Percentiles rank a stretch among this genome's conserved stretches.
These are phyloP conservation scores for Talaromyces sp. DNA, from an alignment of 2,329 filamentous ascomycete genomes.

Conservation along the genomic window DNA sequence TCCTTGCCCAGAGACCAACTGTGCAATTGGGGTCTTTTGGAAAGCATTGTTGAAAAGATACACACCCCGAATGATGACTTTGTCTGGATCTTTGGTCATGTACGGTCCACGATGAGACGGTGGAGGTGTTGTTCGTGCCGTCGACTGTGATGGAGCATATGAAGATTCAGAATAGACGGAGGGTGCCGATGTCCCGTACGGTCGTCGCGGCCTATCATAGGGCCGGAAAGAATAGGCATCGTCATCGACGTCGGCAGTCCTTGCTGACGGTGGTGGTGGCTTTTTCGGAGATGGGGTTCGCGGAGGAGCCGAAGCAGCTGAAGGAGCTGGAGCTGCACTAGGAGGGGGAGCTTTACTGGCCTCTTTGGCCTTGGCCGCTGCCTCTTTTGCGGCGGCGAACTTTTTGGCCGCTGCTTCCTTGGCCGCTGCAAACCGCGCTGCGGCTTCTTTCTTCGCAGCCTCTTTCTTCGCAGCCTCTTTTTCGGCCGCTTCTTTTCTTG, in stretches of 20 bases:
- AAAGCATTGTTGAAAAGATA: conserved; percentile 90
- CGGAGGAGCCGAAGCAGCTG: conserved; percentile 22
- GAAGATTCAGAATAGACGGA: conserved; percentile 79
- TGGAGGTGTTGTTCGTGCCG: conserved; percentile 75
- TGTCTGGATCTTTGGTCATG: conserved; percentile 84
- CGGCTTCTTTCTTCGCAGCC: conserved; percentile 27
- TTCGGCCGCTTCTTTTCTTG: conserved; percentile 25
- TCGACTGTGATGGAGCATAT: conserved; percentile 80
- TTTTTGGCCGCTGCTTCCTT: conserved; percentile 33
- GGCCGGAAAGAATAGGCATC: conserved; percentile 71
- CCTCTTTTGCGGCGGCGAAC: conserved; percentile 32
- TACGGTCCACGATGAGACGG: conserved; percentile 70
- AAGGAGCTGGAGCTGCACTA: conserved; percentile 19
- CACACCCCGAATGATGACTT: conserved; percentile 91
- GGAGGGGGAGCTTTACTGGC: conserved; percentile 30
- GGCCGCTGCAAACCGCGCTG: conserved; percentile 22
- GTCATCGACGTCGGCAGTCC: conserved; percentile 53
- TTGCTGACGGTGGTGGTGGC: conserved; percentile 31
- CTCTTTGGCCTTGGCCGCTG: conserved; percentile 18
- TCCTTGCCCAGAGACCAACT: conserved; percentile 79
- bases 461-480: conserved; percentile 28
- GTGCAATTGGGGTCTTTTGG: conserved; percentile 81
- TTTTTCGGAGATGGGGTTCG: conserved; percentile 41
- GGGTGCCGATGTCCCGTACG: conserved; percentile 61
- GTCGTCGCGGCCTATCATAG: conserved; percentile 66